These are phyloP conservation scores for Cladophialophora bantiana DNA, from an alignment of 2,329 filamentous ascomycete species.

Conservation along the genomic window DNA sequence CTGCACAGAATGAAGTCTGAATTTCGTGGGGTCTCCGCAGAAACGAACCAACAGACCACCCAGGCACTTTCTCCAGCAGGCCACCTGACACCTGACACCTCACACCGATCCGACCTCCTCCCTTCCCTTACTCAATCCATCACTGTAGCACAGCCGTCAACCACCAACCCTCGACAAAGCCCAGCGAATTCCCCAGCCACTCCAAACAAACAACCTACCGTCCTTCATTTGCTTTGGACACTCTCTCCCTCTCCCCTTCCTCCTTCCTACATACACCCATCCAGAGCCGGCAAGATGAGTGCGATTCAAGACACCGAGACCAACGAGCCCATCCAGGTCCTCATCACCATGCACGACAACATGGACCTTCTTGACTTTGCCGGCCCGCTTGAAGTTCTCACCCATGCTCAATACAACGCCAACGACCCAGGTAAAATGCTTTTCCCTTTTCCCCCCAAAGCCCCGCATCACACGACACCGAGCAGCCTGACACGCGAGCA, in stretches of 20 bases:
- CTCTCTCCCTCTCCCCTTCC: slow-evolving; percentile 1
- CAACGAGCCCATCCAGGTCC: slow-evolving; percentile 62
- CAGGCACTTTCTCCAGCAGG: slow-evolving; percentile 2
- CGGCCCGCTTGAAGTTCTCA: slow-evolving; percentile 66
- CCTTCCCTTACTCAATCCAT: background rate
- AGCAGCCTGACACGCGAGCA: slow-evolving; percentile 39
- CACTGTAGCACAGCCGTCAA: slow-evolving; percentile 2
- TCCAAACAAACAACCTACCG: background rate
- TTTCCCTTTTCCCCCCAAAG: slow-evolving; percentile 36
- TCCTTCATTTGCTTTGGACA: background rate
- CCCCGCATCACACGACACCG: slow-evolving; percentile 10
- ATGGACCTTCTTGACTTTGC: slow-evolving; percentile 65
- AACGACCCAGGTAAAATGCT: slow-evolving; percentile 58
- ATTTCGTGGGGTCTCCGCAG: slow-evolving; percentile 35
- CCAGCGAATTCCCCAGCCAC: background rate
- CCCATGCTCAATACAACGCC: slow-evolving; percentile 60
- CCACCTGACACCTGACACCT: background rate
- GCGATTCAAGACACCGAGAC: slow-evolving; percentile 54
- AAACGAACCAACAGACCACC: slow-evolving; percentile 6
- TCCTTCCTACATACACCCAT: slow-evolving; percentile 16
- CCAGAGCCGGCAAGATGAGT: slow-evolving; percentile 53
- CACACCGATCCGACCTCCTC: background rate
- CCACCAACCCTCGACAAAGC: background rate
- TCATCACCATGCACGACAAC: slow-evolving; percentile 63
- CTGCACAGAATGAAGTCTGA: background rate